Conservation (phyloP, 768 basidiomycete genomes). For the Tephrocybe sp. region DNA sequence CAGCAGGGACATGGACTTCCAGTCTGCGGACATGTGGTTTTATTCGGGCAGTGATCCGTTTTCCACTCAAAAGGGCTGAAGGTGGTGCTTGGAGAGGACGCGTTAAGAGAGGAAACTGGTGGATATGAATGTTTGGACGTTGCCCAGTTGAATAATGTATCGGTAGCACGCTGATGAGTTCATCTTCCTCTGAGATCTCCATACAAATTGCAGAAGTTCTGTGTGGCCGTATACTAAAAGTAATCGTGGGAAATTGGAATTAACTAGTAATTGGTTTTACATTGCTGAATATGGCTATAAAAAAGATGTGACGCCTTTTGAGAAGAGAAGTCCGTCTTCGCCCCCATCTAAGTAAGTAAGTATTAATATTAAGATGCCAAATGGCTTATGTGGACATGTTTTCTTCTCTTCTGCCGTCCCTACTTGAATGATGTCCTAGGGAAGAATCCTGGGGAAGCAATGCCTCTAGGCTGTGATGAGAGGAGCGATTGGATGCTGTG, state of each 20-base stretch:
- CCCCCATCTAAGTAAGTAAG: not conserved
- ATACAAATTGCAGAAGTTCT: not conserved
- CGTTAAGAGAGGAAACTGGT: slow-evolving; percentile 79
- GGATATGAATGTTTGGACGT: slow-evolving; percentile 66
- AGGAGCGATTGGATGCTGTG: slow-evolving; percentile 28
- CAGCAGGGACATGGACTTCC: slow-evolving; percentile 83
- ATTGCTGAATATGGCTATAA: not conserved
- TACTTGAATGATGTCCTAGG: slow-evolving; percentile 13
- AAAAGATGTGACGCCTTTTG: too few species aligned
- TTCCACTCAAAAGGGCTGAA: slow-evolving; percentile 69
- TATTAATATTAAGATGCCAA: not conserved
- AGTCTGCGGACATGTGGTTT: slow-evolving; percentile 63
- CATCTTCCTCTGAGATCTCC: too few species aligned
- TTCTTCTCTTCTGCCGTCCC: slow-evolving; percentile 1
- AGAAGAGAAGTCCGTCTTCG: too few species aligned
- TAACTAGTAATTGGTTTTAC: not conserved
- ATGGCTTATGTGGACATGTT: not conserved
- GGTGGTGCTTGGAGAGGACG: slow-evolving; percentile 78
- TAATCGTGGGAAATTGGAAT: slow-evolving; percentile 11
- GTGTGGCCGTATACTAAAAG: not conserved
- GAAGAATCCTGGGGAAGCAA: slow-evolving; percentile 24
- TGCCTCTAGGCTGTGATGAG: slow-evolving; percentile 23
- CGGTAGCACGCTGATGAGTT: slow-evolving; percentile 67
- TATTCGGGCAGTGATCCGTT: slow-evolving; percentile 71
- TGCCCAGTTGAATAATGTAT: slow-evolving; percentile 69